These are phyloP conservation scores for Daldinia loculata DNA, from an alignment of 495 filamentous ascomycete species.

Conservation along the genomic window DNA sequence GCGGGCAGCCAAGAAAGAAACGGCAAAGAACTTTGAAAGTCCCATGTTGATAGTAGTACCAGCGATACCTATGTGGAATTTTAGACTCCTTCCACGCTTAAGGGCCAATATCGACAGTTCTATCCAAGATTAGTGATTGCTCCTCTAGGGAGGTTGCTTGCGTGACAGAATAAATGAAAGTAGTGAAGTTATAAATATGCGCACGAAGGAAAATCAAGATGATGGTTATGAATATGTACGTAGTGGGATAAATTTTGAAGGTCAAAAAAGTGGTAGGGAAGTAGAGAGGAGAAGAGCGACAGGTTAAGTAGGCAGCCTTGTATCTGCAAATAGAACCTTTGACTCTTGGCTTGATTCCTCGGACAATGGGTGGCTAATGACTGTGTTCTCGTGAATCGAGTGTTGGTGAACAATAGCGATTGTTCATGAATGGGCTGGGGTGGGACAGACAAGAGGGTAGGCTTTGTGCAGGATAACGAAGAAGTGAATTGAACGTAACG, in stretches of 20 bases:
- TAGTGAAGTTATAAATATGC: background rate
- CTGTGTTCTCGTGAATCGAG: conserved; percentile 4
- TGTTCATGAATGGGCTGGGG: conserved; percentile 27
- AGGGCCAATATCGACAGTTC: conserved; percentile 18
- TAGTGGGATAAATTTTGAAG: conserved; percentile 2
- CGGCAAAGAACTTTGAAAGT: conserved; percentile 49
- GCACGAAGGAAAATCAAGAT: conserved; percentile 2
- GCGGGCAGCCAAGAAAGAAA: conserved; percentile 49
- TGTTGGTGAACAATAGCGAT: conserved; percentile 35
- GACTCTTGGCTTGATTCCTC: conserved; percentile 1
- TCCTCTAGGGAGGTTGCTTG: conserved; percentile 25
- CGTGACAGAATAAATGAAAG: conserved; percentile 1
- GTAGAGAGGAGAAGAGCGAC: background rate
- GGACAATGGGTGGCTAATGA: background rate
- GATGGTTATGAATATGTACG: conserved; percentile 22
- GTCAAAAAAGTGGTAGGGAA: background rate
- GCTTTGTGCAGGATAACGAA: conserved; percentile 18
- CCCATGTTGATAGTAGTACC: conserved; percentile 56
- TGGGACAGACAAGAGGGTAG: background rate
- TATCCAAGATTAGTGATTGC: conserved; percentile 22
- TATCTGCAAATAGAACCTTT: background rate
- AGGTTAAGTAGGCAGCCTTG: background rate
- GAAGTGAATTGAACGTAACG: conserved; percentile 4
- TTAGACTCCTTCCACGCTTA: conserved; percentile 13
- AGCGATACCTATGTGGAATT: conserved; percentile 47